These are phyloP conservation scores for Suhomyces maxii DNA, from an alignment of 1,139 yeast species.

Conservation along the genomic window DNA sequence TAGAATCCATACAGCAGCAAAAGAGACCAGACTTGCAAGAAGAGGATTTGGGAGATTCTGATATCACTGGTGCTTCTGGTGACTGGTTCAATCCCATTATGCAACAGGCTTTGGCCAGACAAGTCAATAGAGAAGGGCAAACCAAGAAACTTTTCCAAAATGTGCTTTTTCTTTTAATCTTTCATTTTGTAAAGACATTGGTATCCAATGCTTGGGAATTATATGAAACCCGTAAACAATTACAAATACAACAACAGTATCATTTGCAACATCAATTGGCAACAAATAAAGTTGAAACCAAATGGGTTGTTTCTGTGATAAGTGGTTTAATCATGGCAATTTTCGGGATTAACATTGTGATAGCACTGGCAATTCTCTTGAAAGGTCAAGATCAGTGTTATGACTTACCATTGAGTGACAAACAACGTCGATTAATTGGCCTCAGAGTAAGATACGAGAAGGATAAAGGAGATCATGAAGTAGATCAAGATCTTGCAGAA, in stretches of 20 bases:
- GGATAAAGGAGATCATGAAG: neutral
- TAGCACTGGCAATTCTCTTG: slow-evolving; percentile 22
- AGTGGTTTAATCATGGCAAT: slow-evolving; percentile 7
- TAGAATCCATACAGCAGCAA: slow-evolving; percentile 4
- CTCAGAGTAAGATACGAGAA: slow-evolving; percentile 13
- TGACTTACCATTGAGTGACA: slow-evolving; percentile 41
- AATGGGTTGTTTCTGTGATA: neutral
- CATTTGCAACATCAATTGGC: slow-evolving; percentile 7
- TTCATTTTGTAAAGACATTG: slow-evolving; percentile 20
- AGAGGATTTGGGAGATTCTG: slow-evolving; percentile 12
- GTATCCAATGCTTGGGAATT: slow-evolving; percentile 11
- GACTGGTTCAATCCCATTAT: slow-evolving; percentile 46
- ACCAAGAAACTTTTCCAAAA: slow-evolving; percentile 23
- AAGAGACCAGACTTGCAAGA: slow-evolving; percentile 10
- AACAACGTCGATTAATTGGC: slow-evolving; percentile 40
- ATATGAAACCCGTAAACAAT: slow-evolving; percentile 11
- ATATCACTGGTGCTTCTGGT: slow-evolving; percentile 29
- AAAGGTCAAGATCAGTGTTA: slow-evolving; percentile 41
- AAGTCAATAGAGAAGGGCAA: slow-evolving; percentile 32
- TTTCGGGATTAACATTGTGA: slow-evolving; percentile 17
- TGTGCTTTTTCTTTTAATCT: slow-evolving; percentile 19
- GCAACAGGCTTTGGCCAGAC: slow-evolving; percentile 37
- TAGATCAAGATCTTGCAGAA: slow-evolving; percentile 2
- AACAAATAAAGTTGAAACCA: neutral
- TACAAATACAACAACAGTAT: slow-evolving; percentile 10